Evolutionary conservation across 257 asterid genomes (phyloP).

Genomic region (Solanum commersonii): DNA sequence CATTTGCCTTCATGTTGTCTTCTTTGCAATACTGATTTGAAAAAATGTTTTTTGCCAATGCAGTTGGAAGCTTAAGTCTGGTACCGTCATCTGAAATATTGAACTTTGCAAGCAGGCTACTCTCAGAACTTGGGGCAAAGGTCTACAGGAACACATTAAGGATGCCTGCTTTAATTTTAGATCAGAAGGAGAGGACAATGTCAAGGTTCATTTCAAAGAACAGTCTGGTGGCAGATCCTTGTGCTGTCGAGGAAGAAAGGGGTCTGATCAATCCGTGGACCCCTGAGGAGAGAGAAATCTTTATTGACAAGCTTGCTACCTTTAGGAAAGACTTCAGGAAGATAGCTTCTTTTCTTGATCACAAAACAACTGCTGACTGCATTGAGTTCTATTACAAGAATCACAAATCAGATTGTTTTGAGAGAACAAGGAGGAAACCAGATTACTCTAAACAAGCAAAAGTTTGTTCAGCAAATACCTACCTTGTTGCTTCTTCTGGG

Average conservation of each 20-base stretch:
- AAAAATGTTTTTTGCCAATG: conserved; percentile 11
- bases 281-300: conserved; percentile 57
- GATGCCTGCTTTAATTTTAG: conserved; percentile 88
- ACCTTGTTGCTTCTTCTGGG: conserved; percentile 71
- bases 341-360: conserved; percentile 74
- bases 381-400: conserved; percentile 93
- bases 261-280: conserved; percentile 68
- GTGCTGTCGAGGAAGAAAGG: conserved; percentile 69
- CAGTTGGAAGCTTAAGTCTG: conserved; percentile 53
- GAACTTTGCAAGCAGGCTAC: conserved; percentile 39
- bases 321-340: conserved; percentile 70
- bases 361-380: conserved; percentile 84
- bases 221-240: conserved; percentile 86
- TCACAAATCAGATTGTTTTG: conserved; percentile 74
- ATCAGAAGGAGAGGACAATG: conserved; percentile 31
- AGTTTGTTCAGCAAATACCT: conserved; percentile 37
- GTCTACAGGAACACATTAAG: conserved; percentile 49
- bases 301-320: conserved; percentile 64
- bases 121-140: conserved; percentile 45
- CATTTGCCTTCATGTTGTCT: background rate
- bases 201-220: conserved; percentile 66
- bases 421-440: conserved; percentile 56
- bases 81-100: conserved; percentile 50
- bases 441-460: conserved; percentile 47
- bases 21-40: background rate